Percentiles rank a stretch among this genome's conserved stretches.
These are phyloP conservation scores for Cnidoscolus chayamansa DNA, from an alignment of 441 rosid species.

Conservation along the genomic window DNA sequence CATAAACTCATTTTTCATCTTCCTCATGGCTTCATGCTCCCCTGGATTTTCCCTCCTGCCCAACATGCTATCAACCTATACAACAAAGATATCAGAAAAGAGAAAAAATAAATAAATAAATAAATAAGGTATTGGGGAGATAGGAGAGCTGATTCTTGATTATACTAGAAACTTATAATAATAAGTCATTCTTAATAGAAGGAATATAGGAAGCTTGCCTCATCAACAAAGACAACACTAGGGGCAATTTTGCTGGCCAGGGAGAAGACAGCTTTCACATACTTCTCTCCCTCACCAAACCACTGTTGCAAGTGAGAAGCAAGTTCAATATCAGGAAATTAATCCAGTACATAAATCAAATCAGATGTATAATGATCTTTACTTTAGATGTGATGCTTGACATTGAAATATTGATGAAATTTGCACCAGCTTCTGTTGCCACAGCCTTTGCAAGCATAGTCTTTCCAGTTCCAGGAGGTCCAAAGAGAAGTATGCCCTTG, in stretches of 20 bases:
- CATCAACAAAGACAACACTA: slow-evolving; percentile 88
- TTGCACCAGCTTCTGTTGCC: slow-evolving; percentile 96
- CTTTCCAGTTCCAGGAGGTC: slow-evolving; percentile 97
- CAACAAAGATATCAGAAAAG: background rate
- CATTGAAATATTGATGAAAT: slow-evolving; percentile 89
- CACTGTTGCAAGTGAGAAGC: slow-evolving; percentile 46
- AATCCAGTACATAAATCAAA: slow-evolving; percentile 10
- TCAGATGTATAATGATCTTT: background rate
- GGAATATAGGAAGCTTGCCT: slow-evolving; percentile 44
- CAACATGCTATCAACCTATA: slow-evolving; percentile 93
- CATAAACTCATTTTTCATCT: slow-evolving; percentile 98
- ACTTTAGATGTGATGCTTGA: slow-evolving; percentile 98
- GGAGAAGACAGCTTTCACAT: slow-evolving; percentile 88
- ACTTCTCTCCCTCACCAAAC: slow-evolving; percentile 97
- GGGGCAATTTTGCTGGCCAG: slow-evolving; percentile 92
- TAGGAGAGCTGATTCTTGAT: background rate
- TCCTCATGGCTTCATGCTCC: slow-evolving; percentile 96
- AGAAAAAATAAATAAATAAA: background rate
- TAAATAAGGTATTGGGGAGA: no score
- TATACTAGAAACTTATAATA: background rate
- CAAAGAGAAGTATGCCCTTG: slow-evolving; percentile 89
- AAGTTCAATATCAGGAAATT: slow-evolving; percentile 14
- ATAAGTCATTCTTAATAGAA: slow-evolving; percentile 2
- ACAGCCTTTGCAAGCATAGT: slow-evolving; percentile 96
- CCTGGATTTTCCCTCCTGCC: slow-evolving; percentile 91